Base-by-base conservation (phyloP, 441 rosid species). In the Hura crepitans region DNA sequence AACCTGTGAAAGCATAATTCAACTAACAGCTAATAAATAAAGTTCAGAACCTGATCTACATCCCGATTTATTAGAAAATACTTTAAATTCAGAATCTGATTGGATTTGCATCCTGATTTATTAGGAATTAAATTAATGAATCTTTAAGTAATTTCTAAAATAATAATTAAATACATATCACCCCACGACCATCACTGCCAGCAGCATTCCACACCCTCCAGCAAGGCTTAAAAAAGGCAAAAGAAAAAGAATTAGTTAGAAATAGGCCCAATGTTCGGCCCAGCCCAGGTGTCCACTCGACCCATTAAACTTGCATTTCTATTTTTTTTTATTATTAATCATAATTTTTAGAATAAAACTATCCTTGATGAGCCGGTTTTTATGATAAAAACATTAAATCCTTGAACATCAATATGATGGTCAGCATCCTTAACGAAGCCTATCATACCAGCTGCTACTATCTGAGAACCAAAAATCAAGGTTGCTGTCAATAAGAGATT, bases 191-290 rank as follows among this genome's bases (percentile, higher is more conserved):
- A 74, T 83, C 86, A 83, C 97, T 90, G 71, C 93, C 97, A 10
- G 97, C 80, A 68, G 99, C 84, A 86, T 95, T 92, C 97, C 99
- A 95, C 30, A 92, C 76, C 89, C 97, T 92, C 97, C 97, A 92
- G 77, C 89, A 95, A 51, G 97, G 99, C 99, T 95, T 85, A 66
- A 58, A 64, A 20, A 12, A 5, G 31, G 9, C 39, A 35, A 18
- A 57, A 27, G 27, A 27, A 56, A n/a, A 27, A 33, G 14, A 27
- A 28, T 37, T 37, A 49, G 47, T 27, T 63, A 23, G 30, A 37
- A 15, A n/a, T n/a, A n/a, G n/a, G n/a, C n/a, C n/a, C n/a, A n/a
- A n/a, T n/a, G n/a, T n/a, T n/a, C n/a, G n/a, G n/a, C n/a, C n/a
- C n/a, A n/a, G n/a, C n/a, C n/a, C n/a, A n/a, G n/a, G n/a, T n/a